phyloP scores from a whole-genome alignment of 2,329 filamentous ascomycete species.

The Phialemoniopsis sp. region DNA sequence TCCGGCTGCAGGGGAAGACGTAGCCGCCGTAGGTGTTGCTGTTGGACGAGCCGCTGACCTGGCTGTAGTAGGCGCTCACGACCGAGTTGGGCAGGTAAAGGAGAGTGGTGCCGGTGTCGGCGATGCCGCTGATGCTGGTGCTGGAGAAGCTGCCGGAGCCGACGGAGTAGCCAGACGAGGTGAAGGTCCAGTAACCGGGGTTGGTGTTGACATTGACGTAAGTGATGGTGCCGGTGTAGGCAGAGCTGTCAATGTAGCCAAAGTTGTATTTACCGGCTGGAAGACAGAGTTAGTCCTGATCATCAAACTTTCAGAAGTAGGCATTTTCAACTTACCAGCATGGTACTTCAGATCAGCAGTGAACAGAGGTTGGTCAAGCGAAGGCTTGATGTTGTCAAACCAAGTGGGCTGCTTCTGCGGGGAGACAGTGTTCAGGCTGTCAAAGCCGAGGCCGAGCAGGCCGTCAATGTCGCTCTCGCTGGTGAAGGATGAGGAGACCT shows the following conservation, averaged over 20 bases:
- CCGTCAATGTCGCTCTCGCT: constrained; percentile 15
- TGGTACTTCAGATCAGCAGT: constrained; percentile 37
- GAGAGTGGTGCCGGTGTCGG: constrained; percentile 58
- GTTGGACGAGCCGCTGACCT: constrained; percentile 37
- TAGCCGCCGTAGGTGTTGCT: constrained; percentile 38
- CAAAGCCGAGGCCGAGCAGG: constrained; percentile 20
- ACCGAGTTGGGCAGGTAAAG: constrained; percentile 44
- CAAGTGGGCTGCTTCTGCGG: constrained; percentile 21
- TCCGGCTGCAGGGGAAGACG: constrained; percentile 44
- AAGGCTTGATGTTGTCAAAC: constrained; percentile 27
- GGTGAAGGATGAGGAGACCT: constrained; percentile 18
- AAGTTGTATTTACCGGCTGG: constrained; percentile 31
- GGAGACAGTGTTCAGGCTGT: constrained; percentile 21
- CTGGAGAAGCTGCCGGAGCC: constrained; percentile 16
- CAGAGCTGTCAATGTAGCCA: constrained; percentile 24
- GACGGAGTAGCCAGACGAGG: constrained; percentile 23
- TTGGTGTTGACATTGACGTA: constrained; percentile 24
- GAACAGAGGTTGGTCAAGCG: constrained; percentile 43
- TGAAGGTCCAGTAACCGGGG: constrained; percentile 31
- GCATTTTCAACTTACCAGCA: constrained; percentile 5
- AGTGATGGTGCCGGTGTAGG: constrained; percentile 25
- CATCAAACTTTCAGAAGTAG: too few species aligned
- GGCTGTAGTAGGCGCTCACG: constrained; percentile 45
- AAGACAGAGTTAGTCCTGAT: too few species aligned
- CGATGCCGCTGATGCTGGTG: constrained; percentile 35